Base-by-base conservation (phyloP, 2,329 filamentous ascomycete genomes). In the Botrytis fabae region DNA sequence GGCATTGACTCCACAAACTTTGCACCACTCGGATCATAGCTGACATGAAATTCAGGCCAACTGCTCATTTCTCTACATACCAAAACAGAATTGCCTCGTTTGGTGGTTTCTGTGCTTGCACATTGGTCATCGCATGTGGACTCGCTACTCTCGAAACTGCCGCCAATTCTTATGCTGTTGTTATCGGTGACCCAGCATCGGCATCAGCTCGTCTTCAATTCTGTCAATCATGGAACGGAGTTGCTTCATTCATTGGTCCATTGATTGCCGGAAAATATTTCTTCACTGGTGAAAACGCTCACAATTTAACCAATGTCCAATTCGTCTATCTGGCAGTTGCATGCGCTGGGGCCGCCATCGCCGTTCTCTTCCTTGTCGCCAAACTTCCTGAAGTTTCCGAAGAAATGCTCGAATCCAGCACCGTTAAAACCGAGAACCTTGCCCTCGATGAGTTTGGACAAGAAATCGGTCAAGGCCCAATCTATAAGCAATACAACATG, bases 281-380 rank as follows among this genome's bases (percentile, higher is more conserved):
- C 81, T 95, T 95, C 83, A 80, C 78, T 54, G 81, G 78, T 38
- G 81, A 85, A 9, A 82, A 85, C 51, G 87, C 87, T 1, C 87
- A 91, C 89, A 74, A 92, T 94, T 85, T 95, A 5, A 86, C 92
- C 75, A 90, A 91, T 74, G 92, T 95, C 1, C 93, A 96, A 81
- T 96, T 91, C 90, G 93, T 93, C 0, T 95, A 95, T 77, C 86
- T 95, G n/a, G 91, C 90, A 69, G 92, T 95, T 73, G 93, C 92
- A 0, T 85, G 91, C 48, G 90, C 93, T 70, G 93, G 92, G 74
- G 91, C 90, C 69, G 84, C 88, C 5, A 85, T 96, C 9, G 92
- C 89, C 0, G 82, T 91, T 14, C 87, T 91, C 78, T 90, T 91
- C 80, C 90, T 88, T 78, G 90, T 91, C 78, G 87, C 90, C 83